These are phyloP conservation scores for Agrostemma githago DNA, from an alignment of 148 eudicot species.

Conservation along the genomic window DNA sequence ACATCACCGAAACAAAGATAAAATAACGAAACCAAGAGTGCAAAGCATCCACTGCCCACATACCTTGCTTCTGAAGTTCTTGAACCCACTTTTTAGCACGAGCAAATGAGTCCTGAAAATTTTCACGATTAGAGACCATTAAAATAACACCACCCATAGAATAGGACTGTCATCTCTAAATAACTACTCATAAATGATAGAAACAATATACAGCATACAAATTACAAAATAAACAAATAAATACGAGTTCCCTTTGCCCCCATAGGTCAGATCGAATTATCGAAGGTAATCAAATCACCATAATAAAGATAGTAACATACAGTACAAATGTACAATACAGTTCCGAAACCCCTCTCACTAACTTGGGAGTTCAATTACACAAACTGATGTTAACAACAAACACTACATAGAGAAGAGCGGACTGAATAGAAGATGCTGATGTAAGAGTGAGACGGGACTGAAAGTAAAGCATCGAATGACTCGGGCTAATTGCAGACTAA, in stretches of 20 bases:
- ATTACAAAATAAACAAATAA: too few relatives aligned
- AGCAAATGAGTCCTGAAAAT: conserved; percentile 76
- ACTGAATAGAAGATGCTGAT: too few relatives aligned
- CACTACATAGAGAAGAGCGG: too few relatives aligned
- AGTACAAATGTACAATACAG: not conserved
- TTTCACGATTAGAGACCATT: conserved; percentile 16
- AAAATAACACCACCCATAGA: not conserved
- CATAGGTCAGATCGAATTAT: too few relatives aligned
- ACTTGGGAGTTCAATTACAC: not conserved
- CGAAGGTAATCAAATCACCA: too few relatives aligned
- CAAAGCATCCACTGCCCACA: not conserved
- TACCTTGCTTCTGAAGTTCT: conserved; percentile 98
- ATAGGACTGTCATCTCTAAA: not conserved
- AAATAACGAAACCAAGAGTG: not conserved
- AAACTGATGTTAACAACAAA: not conserved
- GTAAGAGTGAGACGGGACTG: not conserved
- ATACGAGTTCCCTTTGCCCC: too few relatives aligned
- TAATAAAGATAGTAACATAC: too few relatives aligned
- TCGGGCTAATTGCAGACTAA: not conserved
- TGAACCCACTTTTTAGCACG: conserved; percentile 99
- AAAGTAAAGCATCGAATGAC: not conserved
- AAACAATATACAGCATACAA: too few relatives aligned
- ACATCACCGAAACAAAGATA: not conserved
- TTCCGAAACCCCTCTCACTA: not conserved
- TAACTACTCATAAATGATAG: not conserved